A percentile compares a stretch with the other conserved stretches of the same genome.
Evolutionary conservation across 108 stramenopile species (phyloP).

Genomic region (Cyclotella cryptica): DNA sequence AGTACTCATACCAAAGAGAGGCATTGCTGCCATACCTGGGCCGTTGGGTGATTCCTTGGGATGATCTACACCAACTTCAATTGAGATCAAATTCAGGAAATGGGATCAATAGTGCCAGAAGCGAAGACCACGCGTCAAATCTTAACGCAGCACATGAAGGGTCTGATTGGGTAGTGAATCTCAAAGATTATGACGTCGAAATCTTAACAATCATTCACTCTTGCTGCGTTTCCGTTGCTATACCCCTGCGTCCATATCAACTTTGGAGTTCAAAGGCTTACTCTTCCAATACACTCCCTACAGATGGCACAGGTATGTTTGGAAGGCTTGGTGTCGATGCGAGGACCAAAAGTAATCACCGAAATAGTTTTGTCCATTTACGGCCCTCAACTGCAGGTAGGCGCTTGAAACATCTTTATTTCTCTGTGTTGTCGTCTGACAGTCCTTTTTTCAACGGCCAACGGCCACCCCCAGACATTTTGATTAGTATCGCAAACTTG

Average conservation of each 20-base stretch:
- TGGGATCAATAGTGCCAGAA: not conserved
- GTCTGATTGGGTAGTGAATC: slow-evolving; percentile 58
- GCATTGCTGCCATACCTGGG: slow-evolving; percentile 32
- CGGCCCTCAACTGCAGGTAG: slow-evolving; percentile 62
- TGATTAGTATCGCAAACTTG: slow-evolving; percentile 55
- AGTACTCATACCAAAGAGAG: slow-evolving; percentile 48
- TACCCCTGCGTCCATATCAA: slow-evolving; percentile 63
- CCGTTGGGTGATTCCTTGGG: slow-evolving; percentile 36
- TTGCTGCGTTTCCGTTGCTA: slow-evolving; percentile 50
- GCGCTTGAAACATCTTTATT: not conserved
- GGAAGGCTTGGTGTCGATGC: slow-evolving; percentile 19
- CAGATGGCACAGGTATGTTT: slow-evolving; percentile 54
- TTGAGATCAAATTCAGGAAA: not conserved
- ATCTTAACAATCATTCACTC: slow-evolving; percentile 46
- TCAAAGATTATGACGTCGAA: slow-evolving; percentile 69
- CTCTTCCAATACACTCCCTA: slow-evolving; percentile 49
- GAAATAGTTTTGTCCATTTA: slow-evolving; percentile 49
- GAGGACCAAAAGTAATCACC: slow-evolving; percentile 45
- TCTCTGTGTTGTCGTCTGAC: not conserved
- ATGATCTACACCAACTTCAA: not conserved
- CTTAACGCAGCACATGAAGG: not conserved
- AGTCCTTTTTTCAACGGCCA: not conserved
- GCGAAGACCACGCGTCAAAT: not conserved
- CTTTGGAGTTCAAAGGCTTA: slow-evolving; percentile 58
- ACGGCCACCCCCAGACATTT: slow-evolving; percentile 15